Evolutionary conservation across 2,329 filamentous ascomycete species (phyloP).

Genomic region (Tetracladium maxilliforme): DNA sequence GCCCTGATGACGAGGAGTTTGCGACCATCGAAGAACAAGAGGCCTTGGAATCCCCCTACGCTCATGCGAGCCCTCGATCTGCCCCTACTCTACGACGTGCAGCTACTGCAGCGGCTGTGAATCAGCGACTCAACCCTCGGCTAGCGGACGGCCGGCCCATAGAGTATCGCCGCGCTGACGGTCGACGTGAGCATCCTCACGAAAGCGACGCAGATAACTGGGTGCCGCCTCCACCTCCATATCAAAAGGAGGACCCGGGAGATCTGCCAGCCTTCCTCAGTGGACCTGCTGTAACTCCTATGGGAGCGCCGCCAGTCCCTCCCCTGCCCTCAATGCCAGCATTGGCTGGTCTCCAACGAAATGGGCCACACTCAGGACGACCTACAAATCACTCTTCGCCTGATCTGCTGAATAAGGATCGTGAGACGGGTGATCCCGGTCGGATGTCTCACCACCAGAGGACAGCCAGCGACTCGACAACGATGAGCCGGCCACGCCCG

Average conservation of each 20-base stretch:
- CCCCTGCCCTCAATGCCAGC: no score
- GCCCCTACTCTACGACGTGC: conserved; percentile 56
- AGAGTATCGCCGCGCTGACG: conserved; percentile 54
- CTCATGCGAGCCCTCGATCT: conserved; percentile 58
- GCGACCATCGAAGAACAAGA: conserved; percentile 25
- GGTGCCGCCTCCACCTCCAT: conserved; percentile 75
- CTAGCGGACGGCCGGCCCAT: conserved; percentile 36
- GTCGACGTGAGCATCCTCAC: conserved; percentile 59
- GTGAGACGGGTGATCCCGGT: background rate
- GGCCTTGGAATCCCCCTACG: conserved; percentile 56
- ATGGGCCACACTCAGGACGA: no score
- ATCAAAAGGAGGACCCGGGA: conserved; percentile 50
- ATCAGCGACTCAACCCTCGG: conserved; percentile 49
- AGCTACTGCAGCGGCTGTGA: conserved; percentile 62
- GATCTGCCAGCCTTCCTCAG: conserved; percentile 41
- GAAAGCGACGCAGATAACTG: conserved; percentile 82
- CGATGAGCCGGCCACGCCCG: conserved; percentile 10
- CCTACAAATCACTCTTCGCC: no score
- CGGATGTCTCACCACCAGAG: conserved; percentile 12
- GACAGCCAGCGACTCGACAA: conserved; percentile 19
- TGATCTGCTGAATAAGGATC: conserved; percentile 5
- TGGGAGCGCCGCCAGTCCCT: no score
- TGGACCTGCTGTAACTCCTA: conserved; percentile 26
- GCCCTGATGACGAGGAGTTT: no score
- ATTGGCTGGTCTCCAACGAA: no score